A percentile compares a stretch with the other conserved stretches of the same genome.
phyloP scores from a whole-genome alignment of 2,329 filamentous ascomycete species.

The Talaromyces islandicus region DNA sequence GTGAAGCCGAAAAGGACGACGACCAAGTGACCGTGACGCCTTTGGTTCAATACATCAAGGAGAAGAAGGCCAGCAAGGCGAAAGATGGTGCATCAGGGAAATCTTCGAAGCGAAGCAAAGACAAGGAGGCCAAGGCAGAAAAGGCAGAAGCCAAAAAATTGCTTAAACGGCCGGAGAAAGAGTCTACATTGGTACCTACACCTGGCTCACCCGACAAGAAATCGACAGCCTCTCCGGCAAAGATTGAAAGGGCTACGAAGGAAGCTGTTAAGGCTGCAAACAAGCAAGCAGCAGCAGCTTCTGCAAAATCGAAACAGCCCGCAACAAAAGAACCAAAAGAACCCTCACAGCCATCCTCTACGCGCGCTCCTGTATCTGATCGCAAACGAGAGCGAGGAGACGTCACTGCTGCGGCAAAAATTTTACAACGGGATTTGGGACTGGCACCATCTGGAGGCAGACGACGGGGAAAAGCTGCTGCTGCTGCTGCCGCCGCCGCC shows the following conservation, averaged over 20 bases:
- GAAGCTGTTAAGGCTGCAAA: conserved; percentile 57
- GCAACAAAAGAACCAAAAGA: conserved; percentile 13
- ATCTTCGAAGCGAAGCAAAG: conserved; percentile 35
- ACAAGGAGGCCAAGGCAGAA: conserved; percentile 35
- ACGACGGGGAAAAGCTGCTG: conserved; percentile 23
- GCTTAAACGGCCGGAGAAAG: conserved; percentile 33
- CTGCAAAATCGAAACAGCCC: conserved; percentile 21
- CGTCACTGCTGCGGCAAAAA: conserved; percentile 49
- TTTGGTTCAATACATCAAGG: conserved; percentile 79
- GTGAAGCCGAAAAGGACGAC: conserved; percentile 45
- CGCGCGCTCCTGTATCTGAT: conserved; percentile 35
- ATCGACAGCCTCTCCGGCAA: conserved; percentile 10
- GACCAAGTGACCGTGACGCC: conserved; percentile 75
- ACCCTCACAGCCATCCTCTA: background rate
- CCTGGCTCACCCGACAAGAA: conserved; percentile 27
- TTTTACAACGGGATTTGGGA: conserved; percentile 58
- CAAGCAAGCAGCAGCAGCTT: conserved; percentile 24
- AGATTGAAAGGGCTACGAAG: conserved; percentile 54
- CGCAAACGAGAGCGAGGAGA: conserved; percentile 50
- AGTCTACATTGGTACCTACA: conserved; percentile 18
- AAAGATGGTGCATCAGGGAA: conserved; percentile 52
- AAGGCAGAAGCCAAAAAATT: conserved; percentile 39
- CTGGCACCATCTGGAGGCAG: conserved; percentile 43
- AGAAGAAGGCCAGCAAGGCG: conserved; percentile 78
- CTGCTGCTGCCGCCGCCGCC: conserved; percentile 6